A percentile compares a stretch with the other conserved stretches of the same genome.
Evolutionary conservation across 2,329 filamentous ascomycete genomes (phyloP).

Genomic region (Aspergillus tamarii): DNA sequence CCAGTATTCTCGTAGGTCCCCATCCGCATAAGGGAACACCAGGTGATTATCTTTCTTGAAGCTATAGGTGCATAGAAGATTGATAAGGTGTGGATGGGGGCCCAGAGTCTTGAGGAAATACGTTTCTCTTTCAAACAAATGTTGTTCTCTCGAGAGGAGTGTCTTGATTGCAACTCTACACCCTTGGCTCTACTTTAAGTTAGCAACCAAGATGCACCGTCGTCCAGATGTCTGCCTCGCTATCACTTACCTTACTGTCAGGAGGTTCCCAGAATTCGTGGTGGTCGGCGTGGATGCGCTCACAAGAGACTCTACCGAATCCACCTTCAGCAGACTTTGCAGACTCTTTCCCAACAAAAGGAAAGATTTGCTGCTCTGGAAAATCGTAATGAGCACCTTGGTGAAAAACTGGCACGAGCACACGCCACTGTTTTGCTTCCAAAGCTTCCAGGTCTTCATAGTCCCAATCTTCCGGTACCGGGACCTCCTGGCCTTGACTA

Average conservation of each 20-base stretch:
- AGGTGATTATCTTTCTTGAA: slow-evolving; percentile 27
- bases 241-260: background rate
- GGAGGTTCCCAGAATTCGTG: slow-evolving; percentile 10
- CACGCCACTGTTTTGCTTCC: slow-evolving; percentile 12
- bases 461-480: slow-evolving; percentile 1
- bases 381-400: slow-evolving; percentile 8
- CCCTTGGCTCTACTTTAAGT: background rate
- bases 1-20: slow-evolving; percentile 33
- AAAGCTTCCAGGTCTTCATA: background rate
- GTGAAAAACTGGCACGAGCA: slow-evolving; percentile 12
- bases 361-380: slow-evolving; percentile 4
- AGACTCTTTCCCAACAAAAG: slow-evolving; percentile 3
- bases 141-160: background rate
- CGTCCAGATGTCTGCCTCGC: background rate
- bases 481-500: background rate
- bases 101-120: background rate
- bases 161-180: slow-evolving; percentile 10
- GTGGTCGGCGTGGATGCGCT: slow-evolving; percentile 16
- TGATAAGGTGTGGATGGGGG: slow-evolving; percentile 27
- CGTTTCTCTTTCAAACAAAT: slow-evolving; percentile 4
- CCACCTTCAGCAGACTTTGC: background rate
- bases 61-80: slow-evolving; percentile 32
- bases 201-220: background rate
- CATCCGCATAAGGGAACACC: slow-evolving; percentile 33
- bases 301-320: slow-evolving; percentile 13